These are phyloP conservation scores for Rhizoctonia solani DNA, from an alignment of 1,284 basidiomycete species.

Conservation along the genomic window DNA sequence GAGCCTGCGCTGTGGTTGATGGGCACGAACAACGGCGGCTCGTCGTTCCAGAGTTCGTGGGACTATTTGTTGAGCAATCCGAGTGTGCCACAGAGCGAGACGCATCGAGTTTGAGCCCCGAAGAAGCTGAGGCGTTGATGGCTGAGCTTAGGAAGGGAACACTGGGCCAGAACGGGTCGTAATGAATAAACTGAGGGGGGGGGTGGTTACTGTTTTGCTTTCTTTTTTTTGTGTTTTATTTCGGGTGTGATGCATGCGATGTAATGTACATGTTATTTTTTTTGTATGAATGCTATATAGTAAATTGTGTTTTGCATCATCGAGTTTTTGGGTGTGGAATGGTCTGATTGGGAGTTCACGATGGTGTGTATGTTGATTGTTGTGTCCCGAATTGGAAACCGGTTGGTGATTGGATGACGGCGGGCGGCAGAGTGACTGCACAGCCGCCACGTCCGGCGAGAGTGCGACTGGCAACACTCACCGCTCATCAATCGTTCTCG, in stretches of 20 bases:
- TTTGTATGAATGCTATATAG: too few species aligned
- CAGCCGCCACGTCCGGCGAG: conserved; percentile 14
- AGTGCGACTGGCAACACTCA: too few species aligned
- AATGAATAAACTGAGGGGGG: too few species aligned
- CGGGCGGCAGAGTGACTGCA: too few species aligned
- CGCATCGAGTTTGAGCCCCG: conserved; percentile 1
- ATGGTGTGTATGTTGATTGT: too few species aligned
- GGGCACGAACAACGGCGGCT: background rate
- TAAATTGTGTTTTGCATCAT: too few species aligned
- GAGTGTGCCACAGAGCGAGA: background rate
- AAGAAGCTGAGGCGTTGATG: conserved; percentile 20
- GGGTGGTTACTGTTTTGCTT: background rate
- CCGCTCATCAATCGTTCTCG: background rate
- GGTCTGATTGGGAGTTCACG: too few species aligned
- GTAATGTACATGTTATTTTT: too few species aligned
- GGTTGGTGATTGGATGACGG: conserved; percentile 1
- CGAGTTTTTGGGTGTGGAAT: too few species aligned
- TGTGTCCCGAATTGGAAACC: conserved; percentile 2
- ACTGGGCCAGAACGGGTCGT: too few species aligned
- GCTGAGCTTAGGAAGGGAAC: conserved; percentile 1
- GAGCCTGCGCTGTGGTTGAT: conserved; percentile 23
- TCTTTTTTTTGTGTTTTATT: background rate
- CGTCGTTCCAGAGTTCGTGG: conserved; percentile 12
- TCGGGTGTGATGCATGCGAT: background rate
- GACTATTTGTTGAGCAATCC: conserved; percentile 14